Percentiles rank a stretch among this genome's conserved stretches.
phyloP scores from a whole-genome alignment of 73 alveolate genomes.

The Breviolum minutum region DNA sequence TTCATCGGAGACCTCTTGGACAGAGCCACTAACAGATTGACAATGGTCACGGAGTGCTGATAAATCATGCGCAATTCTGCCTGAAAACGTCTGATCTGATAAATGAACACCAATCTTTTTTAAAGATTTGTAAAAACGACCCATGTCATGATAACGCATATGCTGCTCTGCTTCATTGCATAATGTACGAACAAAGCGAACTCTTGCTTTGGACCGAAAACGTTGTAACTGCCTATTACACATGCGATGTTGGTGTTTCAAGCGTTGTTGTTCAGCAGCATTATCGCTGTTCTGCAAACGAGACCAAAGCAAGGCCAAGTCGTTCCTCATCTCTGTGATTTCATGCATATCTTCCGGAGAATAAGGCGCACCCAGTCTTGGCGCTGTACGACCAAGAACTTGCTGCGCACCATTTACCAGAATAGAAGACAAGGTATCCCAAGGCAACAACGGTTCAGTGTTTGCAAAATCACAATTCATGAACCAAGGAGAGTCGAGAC shows the following conservation, averaged over 20 bases:
- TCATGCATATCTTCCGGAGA: conserved; percentile 2
- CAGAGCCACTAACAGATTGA: not conserved
- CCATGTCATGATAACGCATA: conserved; percentile 6
- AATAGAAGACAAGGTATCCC: not conserved
- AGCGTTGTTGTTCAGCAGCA: not conserved
- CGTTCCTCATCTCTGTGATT: not conserved
- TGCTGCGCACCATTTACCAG: not conserved
- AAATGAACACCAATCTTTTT: not conserved
- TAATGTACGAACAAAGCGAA: not conserved
- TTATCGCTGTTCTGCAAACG: not conserved
- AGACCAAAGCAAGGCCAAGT: not conserved
- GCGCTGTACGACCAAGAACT: not conserved
- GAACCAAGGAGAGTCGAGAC: not conserved
- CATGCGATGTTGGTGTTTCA: not conserved
- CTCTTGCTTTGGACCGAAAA: not conserved
- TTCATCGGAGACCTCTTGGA: not conserved
- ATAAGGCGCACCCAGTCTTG: not conserved
- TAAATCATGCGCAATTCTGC: not conserved
- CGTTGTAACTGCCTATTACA: not conserved
- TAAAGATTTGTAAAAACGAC: not conserved
- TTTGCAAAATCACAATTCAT: not conserved
- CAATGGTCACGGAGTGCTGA: not conserved
- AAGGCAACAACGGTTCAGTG: not conserved
- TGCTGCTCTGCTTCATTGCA: not conserved
- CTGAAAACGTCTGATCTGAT: not conserved